Conservation (phyloP, 345 rosid species). For the Aethionema arabicum region DNA sequence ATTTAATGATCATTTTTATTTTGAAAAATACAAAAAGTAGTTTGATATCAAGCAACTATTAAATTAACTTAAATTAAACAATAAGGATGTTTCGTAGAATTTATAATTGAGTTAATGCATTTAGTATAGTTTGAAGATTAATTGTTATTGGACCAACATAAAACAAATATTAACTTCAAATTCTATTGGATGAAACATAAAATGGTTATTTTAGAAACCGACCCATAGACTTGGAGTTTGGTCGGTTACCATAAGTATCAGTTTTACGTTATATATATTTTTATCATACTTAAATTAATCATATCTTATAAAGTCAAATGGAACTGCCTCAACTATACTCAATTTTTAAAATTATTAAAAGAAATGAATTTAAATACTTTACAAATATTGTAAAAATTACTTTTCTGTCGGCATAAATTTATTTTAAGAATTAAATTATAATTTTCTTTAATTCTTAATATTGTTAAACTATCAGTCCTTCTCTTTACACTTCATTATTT, state of each 20-base stretch:
- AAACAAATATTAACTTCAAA: constrained; percentile 6
- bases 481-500: no score
- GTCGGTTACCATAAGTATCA: constrained; percentile 34
- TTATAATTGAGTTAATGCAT: no score
- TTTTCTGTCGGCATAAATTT: no score
- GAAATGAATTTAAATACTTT: background rate
- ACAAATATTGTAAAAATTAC: no score
- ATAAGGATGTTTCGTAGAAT: no score
- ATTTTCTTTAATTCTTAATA: no score
- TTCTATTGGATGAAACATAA: constrained; percentile 5
- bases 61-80: no score
- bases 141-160: constrained; percentile 16
- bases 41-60: no score
- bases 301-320: constrained; percentile 29
- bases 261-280: constrained; percentile 17
- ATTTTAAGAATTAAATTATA: no score
- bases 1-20: background rate
- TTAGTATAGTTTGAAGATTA: constrained; percentile 21
- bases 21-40: background rate
- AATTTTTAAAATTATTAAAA: background rate
- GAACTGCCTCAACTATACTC: constrained; percentile 22
- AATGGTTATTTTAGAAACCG: constrained; percentile 5
- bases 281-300: constrained; percentile 19
- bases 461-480: no score
- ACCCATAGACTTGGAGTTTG: constrained; percentile 32